These are phyloP conservation scores for Magnaporthiopsis incrustans DNA, from an alignment of 2,329 filamentous ascomycete genomes.

Conservation along the genomic window DNA sequence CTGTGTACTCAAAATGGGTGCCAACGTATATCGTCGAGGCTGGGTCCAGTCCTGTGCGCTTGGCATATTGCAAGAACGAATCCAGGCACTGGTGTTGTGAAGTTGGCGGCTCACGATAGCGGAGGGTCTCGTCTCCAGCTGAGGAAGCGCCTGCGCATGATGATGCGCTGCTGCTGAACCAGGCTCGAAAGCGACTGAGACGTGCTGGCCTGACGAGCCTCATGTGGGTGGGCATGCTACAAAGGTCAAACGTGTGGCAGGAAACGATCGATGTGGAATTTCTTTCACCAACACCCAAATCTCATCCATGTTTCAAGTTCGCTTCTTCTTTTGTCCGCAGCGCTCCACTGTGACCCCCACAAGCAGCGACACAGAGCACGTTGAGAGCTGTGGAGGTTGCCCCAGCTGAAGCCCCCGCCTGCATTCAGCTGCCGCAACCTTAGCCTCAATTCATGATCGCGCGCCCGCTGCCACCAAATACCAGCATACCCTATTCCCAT, in stretches of 20 bases:
- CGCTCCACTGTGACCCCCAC: background rate
- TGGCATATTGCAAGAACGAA: slow-evolving; percentile 58
- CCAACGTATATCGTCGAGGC: slow-evolving; percentile 58
- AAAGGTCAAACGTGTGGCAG: background rate
- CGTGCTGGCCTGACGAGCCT: background rate
- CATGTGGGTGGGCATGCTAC: background rate
- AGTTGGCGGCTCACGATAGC: slow-evolving; percentile 37
- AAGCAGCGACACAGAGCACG: background rate
- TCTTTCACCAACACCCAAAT: too few relatives aligned
- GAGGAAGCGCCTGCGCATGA: background rate
- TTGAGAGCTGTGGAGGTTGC: too few relatives aligned
- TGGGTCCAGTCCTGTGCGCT: slow-evolving; percentile 44
- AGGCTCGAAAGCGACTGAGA: background rate
- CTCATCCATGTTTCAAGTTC: too few relatives aligned
- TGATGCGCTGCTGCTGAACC: background rate
- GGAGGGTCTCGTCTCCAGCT: slow-evolving; percentile 18
- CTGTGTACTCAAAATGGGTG: slow-evolving; percentile 70
- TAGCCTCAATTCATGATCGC: background rate
- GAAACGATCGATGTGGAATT: too few relatives aligned
- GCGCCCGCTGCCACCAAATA: background rate
- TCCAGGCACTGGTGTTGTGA: slow-evolving; percentile 53
- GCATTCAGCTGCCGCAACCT: background rate
- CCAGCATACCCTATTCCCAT: background rate
- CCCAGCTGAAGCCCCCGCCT: background rate
- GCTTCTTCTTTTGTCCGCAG: background rate